Evolutionary conservation across 768 basidiomycete genomes (phyloP).

Genomic region (Boletus speciosus): DNA sequence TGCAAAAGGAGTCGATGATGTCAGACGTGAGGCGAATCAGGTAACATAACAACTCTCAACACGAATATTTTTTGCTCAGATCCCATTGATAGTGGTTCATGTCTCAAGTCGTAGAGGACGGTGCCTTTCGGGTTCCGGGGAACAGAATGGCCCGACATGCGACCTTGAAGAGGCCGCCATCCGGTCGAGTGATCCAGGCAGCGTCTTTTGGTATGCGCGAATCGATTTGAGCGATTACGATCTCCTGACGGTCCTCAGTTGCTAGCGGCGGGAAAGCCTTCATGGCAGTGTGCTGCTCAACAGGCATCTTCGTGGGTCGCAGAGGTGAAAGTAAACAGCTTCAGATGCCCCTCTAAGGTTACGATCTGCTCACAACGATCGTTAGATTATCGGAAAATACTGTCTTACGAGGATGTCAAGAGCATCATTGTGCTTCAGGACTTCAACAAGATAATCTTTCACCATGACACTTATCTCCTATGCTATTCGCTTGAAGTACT

Average conservation of each 20-base stretch:
- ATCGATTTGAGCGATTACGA: not conserved
- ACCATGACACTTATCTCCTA: conserved; percentile 52
- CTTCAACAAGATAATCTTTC: conserved; percentile 68
- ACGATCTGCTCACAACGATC: not conserved
- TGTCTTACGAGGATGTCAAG: conserved; percentile 48
- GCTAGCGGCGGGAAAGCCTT: conserved; percentile 48
- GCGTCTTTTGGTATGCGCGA: conserved; percentile 57
- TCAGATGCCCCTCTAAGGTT: not conserved
- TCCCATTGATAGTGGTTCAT: conserved; percentile 57
- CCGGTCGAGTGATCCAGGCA: conserved; percentile 59
- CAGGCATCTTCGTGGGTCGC: conserved; percentile 67
- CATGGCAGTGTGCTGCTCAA: conserved; percentile 60
- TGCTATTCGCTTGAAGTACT: conserved; percentile 74
- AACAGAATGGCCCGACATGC: conserved; percentile 30
- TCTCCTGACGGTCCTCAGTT: conserved; percentile 32
- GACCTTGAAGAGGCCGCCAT: conserved; percentile 34
- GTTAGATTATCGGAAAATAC: conserved; percentile 56
- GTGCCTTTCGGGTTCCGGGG: conserved; percentile 53
- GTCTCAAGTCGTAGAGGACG: conserved; percentile 53
- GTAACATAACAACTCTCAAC: conserved; percentile 34
- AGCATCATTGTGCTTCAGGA: conserved; percentile 56
- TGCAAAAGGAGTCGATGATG: conserved; percentile 60
- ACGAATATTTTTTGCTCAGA: conserved; percentile 6
- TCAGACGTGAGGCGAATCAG: conserved; percentile 68
- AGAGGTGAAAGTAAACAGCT: conserved; percentile 49